These are phyloP conservation scores for Aspergillus sp. DNA, from an alignment of 2,329 filamentous ascomycete species.

Conservation along the genomic window DNA sequence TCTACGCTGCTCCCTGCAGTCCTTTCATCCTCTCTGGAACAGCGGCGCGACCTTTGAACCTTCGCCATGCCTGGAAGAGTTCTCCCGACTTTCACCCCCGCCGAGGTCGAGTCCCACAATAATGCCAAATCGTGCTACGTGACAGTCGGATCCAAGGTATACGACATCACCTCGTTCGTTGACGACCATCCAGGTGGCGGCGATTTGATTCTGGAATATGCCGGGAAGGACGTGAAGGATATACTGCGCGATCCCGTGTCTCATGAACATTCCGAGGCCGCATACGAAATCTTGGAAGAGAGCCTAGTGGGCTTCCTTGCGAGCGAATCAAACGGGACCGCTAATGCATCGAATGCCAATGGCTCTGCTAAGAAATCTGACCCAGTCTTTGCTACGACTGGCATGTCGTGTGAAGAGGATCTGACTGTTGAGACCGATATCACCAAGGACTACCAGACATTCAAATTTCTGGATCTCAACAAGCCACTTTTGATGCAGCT, in stretches of 20 bases:
- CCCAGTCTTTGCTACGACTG: slow-evolving; percentile 60
- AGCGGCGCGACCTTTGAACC: not conserved
- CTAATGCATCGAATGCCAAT: slow-evolving; percentile 25
- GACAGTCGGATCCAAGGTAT: slow-evolving; percentile 84
- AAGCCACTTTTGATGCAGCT: slow-evolving; percentile 83
- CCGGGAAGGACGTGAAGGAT: slow-evolving; percentile 76
- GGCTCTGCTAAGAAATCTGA: slow-evolving; percentile 26
- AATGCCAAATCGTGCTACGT: slow-evolving; percentile 86
- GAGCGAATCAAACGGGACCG: slow-evolving; percentile 54
- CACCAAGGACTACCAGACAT: slow-evolving; percentile 72
- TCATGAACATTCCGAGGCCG: slow-evolving; percentile 82
- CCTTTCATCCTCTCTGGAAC: slow-evolving; percentile 1
- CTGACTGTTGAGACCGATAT: slow-evolving; percentile 81
- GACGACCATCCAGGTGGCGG: slow-evolving; percentile 87
- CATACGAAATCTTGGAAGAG: slow-evolving; percentile 94
- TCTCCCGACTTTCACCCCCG: slow-evolving; percentile 76
- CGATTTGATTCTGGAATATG: slow-evolving; percentile 86
- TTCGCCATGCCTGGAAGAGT: slow-evolving; percentile 71
- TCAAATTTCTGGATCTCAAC: slow-evolving; percentile 92
- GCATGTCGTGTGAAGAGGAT: slow-evolving; percentile 87
- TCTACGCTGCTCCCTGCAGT: slow-evolving; percentile 2
- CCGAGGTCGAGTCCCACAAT: slow-evolving; percentile 80
- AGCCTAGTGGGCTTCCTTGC: slow-evolving; percentile 78
- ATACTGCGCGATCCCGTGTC: slow-evolving; percentile 82
- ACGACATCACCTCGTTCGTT: slow-evolving; percentile 90